Base-by-base conservation (phyloP, 2,329 filamentous ascomycete genomes). In the Daldinia sp. region DNA sequence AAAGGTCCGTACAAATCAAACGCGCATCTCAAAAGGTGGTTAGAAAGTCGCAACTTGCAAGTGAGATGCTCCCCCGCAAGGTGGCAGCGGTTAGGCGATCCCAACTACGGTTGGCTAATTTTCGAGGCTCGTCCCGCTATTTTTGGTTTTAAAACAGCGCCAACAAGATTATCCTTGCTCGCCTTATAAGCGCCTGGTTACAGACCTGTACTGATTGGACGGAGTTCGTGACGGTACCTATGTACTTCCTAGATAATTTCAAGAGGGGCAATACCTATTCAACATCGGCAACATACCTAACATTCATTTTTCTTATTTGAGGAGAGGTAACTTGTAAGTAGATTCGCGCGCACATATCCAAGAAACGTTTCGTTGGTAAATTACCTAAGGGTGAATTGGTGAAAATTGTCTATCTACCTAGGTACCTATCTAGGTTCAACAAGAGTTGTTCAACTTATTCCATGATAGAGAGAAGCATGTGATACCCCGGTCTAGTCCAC, bases 31-130 rank as follows among this genome's bases (percentile, higher is more conserved):
- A n/a, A n/a, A n/a, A n/a, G n/a, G 15, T 35, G 32, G 32, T n/a
- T 15, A 41, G 10, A 25, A 43, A 25, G 39, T 23, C 11, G 29
- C 29, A 11, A 32, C 11, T 7, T 6, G 9, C 10, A n/a, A 43
- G 17, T 19, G 43, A 17, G n/a, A 30, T 30, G 25, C 21, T 48
- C 27, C 30, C 37, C 32, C 34, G 47, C 27, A 66, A 51, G 30
- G 8, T 9, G 53, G 43, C 49, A 52, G 29, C 48, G 57, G 43
- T 59, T 48, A 56, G 43, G 49, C 48, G 32, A 53, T 49, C 54
- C 48, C 34, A 43, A 58, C 52, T 56, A 17, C 47, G 54, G 55
- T 71, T 72, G 71, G 71, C 52, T 35, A 29, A 29, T 58, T 68
- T 59, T 35, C 63, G 60, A 68, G 54, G 30, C 52, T 43, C 9